Base-by-base conservation (phyloP, 495 filamentous ascomycete species). In the Thermothielavioides terrestris region DNA sequence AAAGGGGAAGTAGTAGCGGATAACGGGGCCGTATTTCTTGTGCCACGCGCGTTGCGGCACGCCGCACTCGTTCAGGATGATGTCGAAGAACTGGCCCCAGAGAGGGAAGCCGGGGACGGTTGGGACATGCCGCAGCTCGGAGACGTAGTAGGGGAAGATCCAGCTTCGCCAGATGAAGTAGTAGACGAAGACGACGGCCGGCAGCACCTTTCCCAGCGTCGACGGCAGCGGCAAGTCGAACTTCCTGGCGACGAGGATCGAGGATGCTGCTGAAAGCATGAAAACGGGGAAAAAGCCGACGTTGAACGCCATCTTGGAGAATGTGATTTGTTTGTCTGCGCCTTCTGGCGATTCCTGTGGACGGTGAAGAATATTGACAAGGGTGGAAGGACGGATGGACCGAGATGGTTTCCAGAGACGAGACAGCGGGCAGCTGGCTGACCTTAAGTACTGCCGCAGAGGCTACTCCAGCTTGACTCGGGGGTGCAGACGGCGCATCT, bases 11-110 rank as follows among this genome's bases (percentile, higher is more conserved):
- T 38, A 62, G 45, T 62, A 62, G 3, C 59, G 59, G 28, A 62
- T 57, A 35, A 59, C 47, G 40, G 51, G 40, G 34, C 59, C 59
- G 28, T 55, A 48, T 31, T 55, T 14, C n/a, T 49, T 37, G 56
- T 62, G 59, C 59, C 59, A 62, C 26, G 51, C 48, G 37, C 59
- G 56, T 42, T 62, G 59, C 5, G 59, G 59, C 12, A 62, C 43
- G 5, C 59, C 59, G 26, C 56, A 59, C 43, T 62, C 59, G n/a
- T 56, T 53, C 21, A 7, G 46, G 50, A 62, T 55, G 51, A 62
- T 59, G 50, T 42, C 30, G 27, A 62, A 50, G 44, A 62, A 56
- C 45, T 62, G 59, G 14, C 59, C 59, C 53, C 50, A 54, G 8
- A 62, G 47, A 6, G 59, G 59, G 15, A 36, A 52, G 27, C 59